Evolutionary conservation across 2,329 filamentous ascomycete species (phyloP).

Genomic region (Decorospora gaudefroyi): DNA sequence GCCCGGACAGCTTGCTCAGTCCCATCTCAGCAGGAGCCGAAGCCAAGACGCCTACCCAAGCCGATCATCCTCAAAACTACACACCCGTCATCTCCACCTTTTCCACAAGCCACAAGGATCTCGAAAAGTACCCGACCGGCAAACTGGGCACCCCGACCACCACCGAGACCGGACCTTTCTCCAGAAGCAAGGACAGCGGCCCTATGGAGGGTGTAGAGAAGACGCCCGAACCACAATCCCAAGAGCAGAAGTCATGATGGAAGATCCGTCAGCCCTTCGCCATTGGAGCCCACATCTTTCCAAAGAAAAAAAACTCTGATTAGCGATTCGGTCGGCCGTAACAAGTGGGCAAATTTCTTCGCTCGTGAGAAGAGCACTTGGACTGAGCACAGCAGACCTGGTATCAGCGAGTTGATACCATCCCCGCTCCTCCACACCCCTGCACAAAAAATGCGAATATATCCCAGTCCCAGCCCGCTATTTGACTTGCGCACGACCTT

Average conservation of each 20-base stretch:
- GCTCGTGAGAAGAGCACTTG: too few species aligned
- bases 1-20: constrained; percentile 39
- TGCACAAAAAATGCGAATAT: too few species aligned
- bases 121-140: constrained; percentile 53
- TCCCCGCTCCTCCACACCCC: too few species aligned
- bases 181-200: constrained; percentile 26
- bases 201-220: constrained; percentile 37
- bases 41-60: constrained; percentile 49
- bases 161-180: constrained; percentile 28
- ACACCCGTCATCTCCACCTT: constrained; percentile 57
- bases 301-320: too few species aligned
- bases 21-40: constrained; percentile 44
- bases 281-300: too few species aligned
- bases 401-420: too few species aligned
- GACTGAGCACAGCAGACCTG: too few species aligned
- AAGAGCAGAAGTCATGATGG: constrained; percentile 22
- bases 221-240: constrained; percentile 20
- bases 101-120: constrained; percentile 57
- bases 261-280: too few species aligned
- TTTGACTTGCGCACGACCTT: too few species aligned
- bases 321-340: too few species aligned
- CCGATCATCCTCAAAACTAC: constrained; percentile 42
- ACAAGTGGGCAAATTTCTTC: too few species aligned
- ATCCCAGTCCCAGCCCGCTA: too few species aligned
- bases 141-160: constrained; percentile 47